Percentiles rank a stretch among this genome's conserved stretches.
Evolutionary conservation across 1,284 basidiomycete genomes (phyloP).

Genomic region (Fistulina hepatica): DNA sequence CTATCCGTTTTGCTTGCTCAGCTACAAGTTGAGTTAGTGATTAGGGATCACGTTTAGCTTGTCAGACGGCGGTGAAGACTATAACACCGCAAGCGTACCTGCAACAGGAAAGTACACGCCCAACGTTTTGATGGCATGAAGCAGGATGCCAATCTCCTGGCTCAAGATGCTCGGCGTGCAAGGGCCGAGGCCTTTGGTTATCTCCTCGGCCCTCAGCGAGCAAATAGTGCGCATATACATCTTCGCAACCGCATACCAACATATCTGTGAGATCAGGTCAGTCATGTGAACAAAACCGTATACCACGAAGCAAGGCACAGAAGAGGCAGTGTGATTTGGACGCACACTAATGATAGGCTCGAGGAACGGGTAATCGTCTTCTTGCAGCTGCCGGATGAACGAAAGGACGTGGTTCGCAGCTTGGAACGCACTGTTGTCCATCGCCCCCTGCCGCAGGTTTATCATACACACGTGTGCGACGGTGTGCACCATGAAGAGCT

Average conservation of each 20-base stretch:
- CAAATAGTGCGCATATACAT: conserved; percentile 27
- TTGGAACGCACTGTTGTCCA: conserved; percentile 30
- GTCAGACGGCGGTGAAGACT: no score
- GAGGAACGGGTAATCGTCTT: conserved; percentile 39
- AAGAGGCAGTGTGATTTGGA: no score
- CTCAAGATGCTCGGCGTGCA: conserved; percentile 19
- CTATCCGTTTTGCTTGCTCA: no score
- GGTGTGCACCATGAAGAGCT: conserved; percentile 39
- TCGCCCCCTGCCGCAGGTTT: conserved; percentile 33
- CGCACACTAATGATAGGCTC: conserved; percentile 41
- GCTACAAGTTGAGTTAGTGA: no score
- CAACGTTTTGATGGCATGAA: conserved; percentile 26
- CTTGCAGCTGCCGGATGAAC: conserved; percentile 35
- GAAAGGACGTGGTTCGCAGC: conserved; percentile 34
- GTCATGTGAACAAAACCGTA: conserved; percentile 3
- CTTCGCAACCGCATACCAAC: conserved; percentile 31
- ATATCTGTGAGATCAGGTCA: conserved; percentile 21
- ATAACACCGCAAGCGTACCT: conserved; percentile 21
- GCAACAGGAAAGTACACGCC: conserved; percentile 26
- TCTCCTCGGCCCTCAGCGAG: conserved; percentile 14
- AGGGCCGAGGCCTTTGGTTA: conserved; percentile 11
- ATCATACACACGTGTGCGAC: conserved; percentile 40
- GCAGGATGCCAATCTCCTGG: conserved; percentile 24
- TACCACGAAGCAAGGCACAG: no score
- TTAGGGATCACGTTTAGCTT: no score